Evolutionary conservation across 768 basidiomycete genomes (phyloP), one percentile per base, ranked within the genome.

Genomic region (Suillus discolor): DNA sequence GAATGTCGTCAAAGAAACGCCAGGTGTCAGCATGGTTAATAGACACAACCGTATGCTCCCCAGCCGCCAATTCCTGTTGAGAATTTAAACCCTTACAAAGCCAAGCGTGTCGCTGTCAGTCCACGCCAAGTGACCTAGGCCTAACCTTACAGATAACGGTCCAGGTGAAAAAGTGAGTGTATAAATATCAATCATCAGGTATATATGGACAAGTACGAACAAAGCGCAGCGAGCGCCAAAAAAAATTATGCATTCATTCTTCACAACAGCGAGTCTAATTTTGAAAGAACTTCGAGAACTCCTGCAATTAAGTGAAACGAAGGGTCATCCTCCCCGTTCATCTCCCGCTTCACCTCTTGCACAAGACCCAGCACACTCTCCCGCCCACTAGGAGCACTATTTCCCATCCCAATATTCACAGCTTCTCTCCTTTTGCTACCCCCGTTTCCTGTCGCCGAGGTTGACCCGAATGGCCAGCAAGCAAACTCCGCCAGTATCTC

Each of bases 401-500:
- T 81, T 1, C 89, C 88, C 77, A 83, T 85, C 13, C 83, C 89
- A 44, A 90, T 85, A 67, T 85, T 79, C 55, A 74, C 67, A 9
- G 73, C 75, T 65, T 81, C 79, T 70, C 84, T 79, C 64, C 82
- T 74, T 66, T 83, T 76, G 57, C 77, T 75, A 57, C 78, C 75
- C 39, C 77, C 75, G 6, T 77, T 78, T 20, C 75, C 74, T 11
- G 75, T 68, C 1, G 77, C 73, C 1, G 75, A 67, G 38, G 73
- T 77, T 45, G 80, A 81, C 5, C 83, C 95, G 73, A 93, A 96
- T 15, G 97, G 97, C 95, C 95, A 99, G 38, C 82, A 83, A 36
- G 87, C 84, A 76, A 99, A 99, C 78, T 96, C 97, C 53, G 89
- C 91, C 41, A 99, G 81, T 31, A 99, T 88, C 68, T 99, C 97